Conservation (phyloP, 1,284 basidiomycete genomes). For the Trametes sp. region DNA sequence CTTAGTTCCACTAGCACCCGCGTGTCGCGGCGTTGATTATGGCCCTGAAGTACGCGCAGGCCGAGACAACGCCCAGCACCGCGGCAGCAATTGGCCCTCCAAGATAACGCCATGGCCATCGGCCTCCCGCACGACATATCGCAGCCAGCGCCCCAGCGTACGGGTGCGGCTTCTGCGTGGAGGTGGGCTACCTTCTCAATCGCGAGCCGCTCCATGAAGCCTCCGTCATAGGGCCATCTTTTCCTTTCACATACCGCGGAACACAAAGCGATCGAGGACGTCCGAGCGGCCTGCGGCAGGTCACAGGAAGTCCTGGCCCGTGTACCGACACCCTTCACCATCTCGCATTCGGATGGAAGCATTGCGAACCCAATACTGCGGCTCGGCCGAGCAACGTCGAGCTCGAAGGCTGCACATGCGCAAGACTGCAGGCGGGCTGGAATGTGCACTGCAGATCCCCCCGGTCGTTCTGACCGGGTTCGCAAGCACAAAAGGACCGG, state of each 20-base stretch:
- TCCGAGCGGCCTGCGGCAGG: slow-evolving; percentile 1
- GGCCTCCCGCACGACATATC: not conserved
- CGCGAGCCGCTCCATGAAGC: slow-evolving; percentile 4
- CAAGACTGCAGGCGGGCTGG: not conserved
- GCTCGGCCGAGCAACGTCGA: not conserved
- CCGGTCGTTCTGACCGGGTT: not conserved
- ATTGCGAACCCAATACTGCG: slow-evolving; percentile 8
- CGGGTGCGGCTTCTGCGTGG: slow-evolving; percentile 10
- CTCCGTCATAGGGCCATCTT: slow-evolving; percentile 7
- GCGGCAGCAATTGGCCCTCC: slow-evolving; percentile 8
- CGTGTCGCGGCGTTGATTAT: not conserved
- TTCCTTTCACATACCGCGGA: slow-evolving; percentile 15
- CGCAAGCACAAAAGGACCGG: not conserved
- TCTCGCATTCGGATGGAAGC: not conserved
- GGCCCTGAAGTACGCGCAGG: not conserved
- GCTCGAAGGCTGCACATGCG: not conserved
- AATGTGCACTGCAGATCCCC: not conserved
- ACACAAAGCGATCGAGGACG: slow-evolving; percentile 7
- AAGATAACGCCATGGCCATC: slow-evolving; percentile 1
- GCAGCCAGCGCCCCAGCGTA: slow-evolving; percentile 5
- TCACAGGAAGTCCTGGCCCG: slow-evolving; percentile 24
- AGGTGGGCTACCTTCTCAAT: slow-evolving; percentile 14
- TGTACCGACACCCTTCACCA: slow-evolving; percentile 9
- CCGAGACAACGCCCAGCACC: not conserved
- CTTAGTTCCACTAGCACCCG: not conserved